A percentile compares a stretch with the other conserved stretches of the same genome.
phyloP scores from a whole-genome alignment of 2,329 filamentous ascomycete genomes.

The Clonostachys chloroleuca region DNA sequence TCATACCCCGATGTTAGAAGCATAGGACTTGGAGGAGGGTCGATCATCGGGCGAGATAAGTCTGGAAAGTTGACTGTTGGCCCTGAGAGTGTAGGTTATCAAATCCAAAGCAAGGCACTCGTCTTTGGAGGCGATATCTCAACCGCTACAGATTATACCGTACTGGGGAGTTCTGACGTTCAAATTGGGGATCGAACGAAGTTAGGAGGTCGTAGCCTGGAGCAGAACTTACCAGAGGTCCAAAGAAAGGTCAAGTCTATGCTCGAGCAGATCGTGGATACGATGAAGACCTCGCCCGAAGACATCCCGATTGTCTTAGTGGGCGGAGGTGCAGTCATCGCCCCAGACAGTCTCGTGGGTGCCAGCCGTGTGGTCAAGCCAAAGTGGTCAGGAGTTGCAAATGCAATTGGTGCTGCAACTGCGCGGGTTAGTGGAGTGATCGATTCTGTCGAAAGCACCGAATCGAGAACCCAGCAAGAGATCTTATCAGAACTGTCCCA shows the following conservation, averaged over 20 bases:
- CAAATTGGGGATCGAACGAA: constrained; percentile 35
- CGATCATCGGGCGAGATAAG: constrained; percentile 38
- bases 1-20: constrained; percentile 53
- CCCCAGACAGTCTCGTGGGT: constrained; percentile 48
- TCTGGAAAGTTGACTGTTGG: constrained; percentile 39
- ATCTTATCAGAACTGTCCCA: constrained; percentile 28
- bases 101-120: constrained; percentile 45
- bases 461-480: constrained; percentile 27
- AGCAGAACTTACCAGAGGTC: constrained; percentile 28
- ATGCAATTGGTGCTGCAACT: constrained; percentile 61
- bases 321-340: constrained; percentile 57
- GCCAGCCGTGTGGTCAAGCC: constrained; percentile 53
- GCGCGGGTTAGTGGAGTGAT: constrained; percentile 52
- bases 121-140: constrained; percentile 52
- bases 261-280: constrained; percentile 53
- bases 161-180: constrained; percentile 22
- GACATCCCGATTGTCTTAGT: constrained; percentile 57
- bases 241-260: constrained; percentile 38
- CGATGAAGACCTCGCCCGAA: constrained; percentile 57
- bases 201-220: constrained; percentile 19
- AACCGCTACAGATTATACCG: constrained; percentile 54
- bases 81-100: constrained; percentile 57
- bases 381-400: constrained; percentile 54
- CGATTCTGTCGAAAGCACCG: constrained; percentile 45
- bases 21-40: constrained; percentile 56